Base-by-base conservation (phyloP, 352 stramenopile species). In the Thalassiosira mediterranea region DNA sequence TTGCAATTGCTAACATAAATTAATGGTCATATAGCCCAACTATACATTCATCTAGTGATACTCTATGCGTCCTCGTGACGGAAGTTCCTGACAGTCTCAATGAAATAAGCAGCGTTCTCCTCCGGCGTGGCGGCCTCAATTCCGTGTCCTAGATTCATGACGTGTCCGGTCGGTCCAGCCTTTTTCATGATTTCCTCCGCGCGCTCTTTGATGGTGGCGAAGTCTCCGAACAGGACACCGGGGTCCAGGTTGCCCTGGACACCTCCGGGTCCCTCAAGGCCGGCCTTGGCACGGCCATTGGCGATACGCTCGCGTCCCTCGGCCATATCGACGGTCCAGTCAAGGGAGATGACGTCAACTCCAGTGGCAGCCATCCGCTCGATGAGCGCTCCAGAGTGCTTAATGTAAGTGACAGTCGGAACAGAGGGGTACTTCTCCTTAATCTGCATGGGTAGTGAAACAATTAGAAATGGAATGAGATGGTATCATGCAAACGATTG, bases 121-220 rank as follows among this genome's bases (percentile, higher is more conserved):
- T 96, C 92, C 4, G 88, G 72, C 21, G 92, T 96, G 47, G 70
- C 79, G 21, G 91, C 90, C 61, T 96, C 91, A 72, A 96, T 96
- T 28, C 92, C 92, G 81, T 96, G 92, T 59, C 92, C 92, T 29
- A 96, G 76, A 78, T 96, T 96, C 91, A 96, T 96, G 1, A 96
- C 86, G 75, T 96, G 92, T 38, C 90, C 90, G 25, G 72, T 84
- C 3, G 70, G 71, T 42, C 88, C 89, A 37, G 85, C 90, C 48
- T 90, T 92, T 64, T 81, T 88, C 37, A 96, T 60, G 51, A 96
- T 96, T 63, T 94, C 89, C 58, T 95, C 81, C 11, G 93, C 88
- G 13, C 89, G 75, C 69, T 95, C 88, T 76, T 93, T 86, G 67
- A 94, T 94, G 15, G 85, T 89, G 23, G 91, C 89, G 37, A 94